Evolutionary conservation across 2,329 filamentous ascomycete species (phyloP).

Genomic region (Claviceps pazoutovae): DNA sequence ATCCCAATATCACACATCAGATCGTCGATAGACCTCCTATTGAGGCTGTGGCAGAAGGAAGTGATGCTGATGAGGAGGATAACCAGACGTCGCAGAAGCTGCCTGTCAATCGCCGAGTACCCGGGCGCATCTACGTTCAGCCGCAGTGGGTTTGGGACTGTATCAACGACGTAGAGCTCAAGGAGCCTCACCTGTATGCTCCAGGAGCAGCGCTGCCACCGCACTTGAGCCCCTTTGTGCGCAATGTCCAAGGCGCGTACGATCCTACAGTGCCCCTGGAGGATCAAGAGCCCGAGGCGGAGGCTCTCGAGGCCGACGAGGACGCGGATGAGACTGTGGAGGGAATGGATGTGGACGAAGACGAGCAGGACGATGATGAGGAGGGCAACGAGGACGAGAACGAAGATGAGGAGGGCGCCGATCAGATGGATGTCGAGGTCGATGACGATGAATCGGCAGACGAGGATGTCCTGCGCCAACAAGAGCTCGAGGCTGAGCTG

Average conservation of each 20-base stretch:
- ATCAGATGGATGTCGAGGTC: slow-evolving; percentile 31
- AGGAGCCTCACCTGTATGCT: slow-evolving; percentile 75
- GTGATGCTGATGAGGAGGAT: slow-evolving; percentile 35
- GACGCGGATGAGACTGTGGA: slow-evolving; percentile 50
- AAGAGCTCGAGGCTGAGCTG: slow-evolving; percentile 85
- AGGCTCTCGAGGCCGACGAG: slow-evolving; percentile 60
- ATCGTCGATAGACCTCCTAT: slow-evolving; percentile 81
- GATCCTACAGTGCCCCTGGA: slow-evolving; percentile 77
- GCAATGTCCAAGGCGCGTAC: slow-evolving; percentile 72
- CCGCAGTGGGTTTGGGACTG: slow-evolving; percentile 99
- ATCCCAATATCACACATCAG: slow-evolving; percentile 87
- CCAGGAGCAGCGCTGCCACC: slow-evolving; percentile 83
- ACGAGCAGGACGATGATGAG: slow-evolving; percentile 30
- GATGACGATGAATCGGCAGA: slow-evolving; percentile 28
- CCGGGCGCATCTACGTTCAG: slow-evolving; percentile 86
- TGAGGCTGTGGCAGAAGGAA: slow-evolving; percentile 39
- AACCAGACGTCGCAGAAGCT: slow-evolving; percentile 49
- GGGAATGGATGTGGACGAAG: slow-evolving; percentile 44
- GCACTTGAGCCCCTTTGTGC: slow-evolving; percentile 92
- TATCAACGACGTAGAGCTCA: slow-evolving; percentile 79
- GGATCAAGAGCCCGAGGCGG: slow-evolving; percentile 76
- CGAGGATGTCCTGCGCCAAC: slow-evolving; percentile 62
- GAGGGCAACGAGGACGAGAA: slow-evolving; percentile 30
- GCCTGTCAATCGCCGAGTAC: slow-evolving; percentile 56
- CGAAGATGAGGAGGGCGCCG: slow-evolving; percentile 33